Percentiles rank a stretch among this genome's conserved stretches.
Conservation (phyloP, 371 early-diverging fungal genomes). For the Lichtheimia hyalospora region DNA sequence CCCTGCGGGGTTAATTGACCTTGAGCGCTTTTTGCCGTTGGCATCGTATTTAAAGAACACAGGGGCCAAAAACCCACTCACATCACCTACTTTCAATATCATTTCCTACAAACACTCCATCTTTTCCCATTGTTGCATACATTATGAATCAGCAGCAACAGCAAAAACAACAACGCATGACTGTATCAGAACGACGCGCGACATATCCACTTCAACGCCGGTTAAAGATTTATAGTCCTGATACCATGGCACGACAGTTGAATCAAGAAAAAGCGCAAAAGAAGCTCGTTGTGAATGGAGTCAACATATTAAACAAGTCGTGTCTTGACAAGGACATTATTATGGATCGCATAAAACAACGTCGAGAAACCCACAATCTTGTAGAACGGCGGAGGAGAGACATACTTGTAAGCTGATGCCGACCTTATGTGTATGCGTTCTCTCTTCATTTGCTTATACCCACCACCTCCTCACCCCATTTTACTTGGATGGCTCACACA, state of each 20-base stretch:
- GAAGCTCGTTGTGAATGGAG: slow-evolving; percentile 44
- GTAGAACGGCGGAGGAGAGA: slow-evolving; percentile 60
- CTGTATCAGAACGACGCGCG: slow-evolving; percentile 22
- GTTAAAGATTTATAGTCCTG: slow-evolving; percentile 23
- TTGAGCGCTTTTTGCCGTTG: slow-evolving; percentile 12
- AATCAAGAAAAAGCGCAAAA: slow-evolving; percentile 19
- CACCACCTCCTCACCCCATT: too few species aligned
- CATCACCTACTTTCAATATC: too few species aligned
- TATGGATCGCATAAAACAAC: slow-evolving; percentile 53
- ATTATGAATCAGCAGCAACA: background rate
- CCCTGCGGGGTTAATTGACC: background rate
- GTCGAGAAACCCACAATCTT: slow-evolving; percentile 58
- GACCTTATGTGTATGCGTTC: background rate
- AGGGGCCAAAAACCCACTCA: background rate
- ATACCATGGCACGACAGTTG: slow-evolving; percentile 21
- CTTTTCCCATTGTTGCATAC: background rate
- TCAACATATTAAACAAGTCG: slow-evolving; percentile 57
- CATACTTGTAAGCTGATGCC: slow-evolving; percentile 23
- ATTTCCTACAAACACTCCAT: too few species aligned
- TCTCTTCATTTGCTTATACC: background rate
- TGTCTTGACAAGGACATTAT: slow-evolving; percentile 55
- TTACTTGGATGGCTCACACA: too few species aligned
- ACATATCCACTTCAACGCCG: slow-evolving; percentile 23
- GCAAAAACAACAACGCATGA: slow-evolving; percentile 11
- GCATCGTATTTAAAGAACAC: slow-evolving; percentile 2